Evolutionary conservation across 1,284 basidiomycete genomes (phyloP).

Genomic region (Ustilago curta): DNA sequence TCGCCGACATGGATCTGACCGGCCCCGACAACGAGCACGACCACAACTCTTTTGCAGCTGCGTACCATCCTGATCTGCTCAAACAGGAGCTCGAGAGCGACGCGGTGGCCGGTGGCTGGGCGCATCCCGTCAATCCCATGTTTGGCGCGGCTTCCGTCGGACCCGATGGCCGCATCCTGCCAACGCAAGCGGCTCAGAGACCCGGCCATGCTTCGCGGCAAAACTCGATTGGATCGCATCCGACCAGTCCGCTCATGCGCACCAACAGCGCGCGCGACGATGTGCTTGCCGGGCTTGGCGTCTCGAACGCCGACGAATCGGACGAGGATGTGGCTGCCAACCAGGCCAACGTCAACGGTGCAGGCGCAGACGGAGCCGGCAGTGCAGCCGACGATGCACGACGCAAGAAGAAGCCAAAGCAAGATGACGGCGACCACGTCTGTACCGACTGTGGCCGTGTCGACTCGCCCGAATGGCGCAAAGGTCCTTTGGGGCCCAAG

Average conservation of each 20-base stretch:
- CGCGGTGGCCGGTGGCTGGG: slow-evolving; percentile 19
- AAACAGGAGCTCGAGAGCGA: slow-evolving; percentile 53
- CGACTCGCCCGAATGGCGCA: slow-evolving; percentile 68
- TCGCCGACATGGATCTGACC: slow-evolving; percentile 49
- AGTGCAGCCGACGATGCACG: slow-evolving; percentile 36
- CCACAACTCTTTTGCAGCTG: slow-evolving; percentile 28
- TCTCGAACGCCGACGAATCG: slow-evolving; percentile 40
- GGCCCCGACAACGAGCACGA: slow-evolving; percentile 37
- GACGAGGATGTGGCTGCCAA: slow-evolving; percentile 36
- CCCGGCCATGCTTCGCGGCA: slow-evolving; percentile 31
- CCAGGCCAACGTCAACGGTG: slow-evolving; percentile 9
- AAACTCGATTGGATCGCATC: slow-evolving; percentile 43
- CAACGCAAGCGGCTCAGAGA: slow-evolving; percentile 10
- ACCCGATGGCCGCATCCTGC: slow-evolving; percentile 34
- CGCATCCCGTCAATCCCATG: slow-evolving; percentile 38
- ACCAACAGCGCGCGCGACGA: slow-evolving; percentile 36
- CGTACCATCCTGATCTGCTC: slow-evolving; percentile 48
- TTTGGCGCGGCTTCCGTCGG: slow-evolving; percentile 37
- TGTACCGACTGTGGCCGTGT: slow-evolving; percentile 66
- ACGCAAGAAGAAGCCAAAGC: slow-evolving; percentile 58
- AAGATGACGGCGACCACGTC: slow-evolving; percentile 63
- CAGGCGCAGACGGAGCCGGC: slow-evolving; percentile 15
- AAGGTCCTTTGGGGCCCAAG: slow-evolving; percentile 65
- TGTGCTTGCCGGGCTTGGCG: slow-evolving; percentile 37
- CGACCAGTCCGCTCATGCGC: slow-evolving; percentile 47